Conservation (phyloP, 257 asterid species). For the Misopates orontium region DNA sequence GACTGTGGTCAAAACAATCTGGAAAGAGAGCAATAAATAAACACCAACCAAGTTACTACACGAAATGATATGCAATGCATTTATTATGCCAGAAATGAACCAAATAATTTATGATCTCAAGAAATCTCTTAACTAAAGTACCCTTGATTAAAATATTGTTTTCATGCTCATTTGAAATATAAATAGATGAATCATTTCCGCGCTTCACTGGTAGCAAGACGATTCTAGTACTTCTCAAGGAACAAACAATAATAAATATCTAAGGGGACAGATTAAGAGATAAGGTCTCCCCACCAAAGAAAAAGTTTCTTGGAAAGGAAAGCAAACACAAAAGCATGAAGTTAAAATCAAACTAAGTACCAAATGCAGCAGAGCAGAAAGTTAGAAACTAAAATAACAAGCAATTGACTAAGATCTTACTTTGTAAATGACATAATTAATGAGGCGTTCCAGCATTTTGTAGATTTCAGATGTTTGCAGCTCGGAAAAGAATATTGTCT, state of each 20-base stretch:
- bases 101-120: background rate
- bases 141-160: background rate
- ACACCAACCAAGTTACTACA: background rate
- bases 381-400: constrained; percentile 4
- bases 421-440: constrained; percentile 86
- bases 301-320: constrained; percentile 13
- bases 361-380: constrained; percentile 24
- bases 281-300: constrained; percentile 9
- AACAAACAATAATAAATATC: constrained; percentile 17
- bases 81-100: background rate
- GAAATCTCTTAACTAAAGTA: constrained; percentile 1
- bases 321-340: constrained; percentile 12
- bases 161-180: background rate
- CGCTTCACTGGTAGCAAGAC: background rate
- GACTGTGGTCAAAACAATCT: constrained; percentile 15
- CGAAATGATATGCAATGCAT: background rate
- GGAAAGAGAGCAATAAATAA: background rate
- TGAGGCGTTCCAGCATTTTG: constrained; percentile 79
- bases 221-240: constrained; percentile 1
- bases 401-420: constrained; percentile 37
- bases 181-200: constrained; percentile 17
- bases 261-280: background rate
- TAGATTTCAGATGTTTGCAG: constrained; percentile 78
- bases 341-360: background rate
- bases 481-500: constrained; percentile 87